Evolutionary conservation across 345 rosid species (phyloP).

Genomic region (Sonneratia alba): DNA sequence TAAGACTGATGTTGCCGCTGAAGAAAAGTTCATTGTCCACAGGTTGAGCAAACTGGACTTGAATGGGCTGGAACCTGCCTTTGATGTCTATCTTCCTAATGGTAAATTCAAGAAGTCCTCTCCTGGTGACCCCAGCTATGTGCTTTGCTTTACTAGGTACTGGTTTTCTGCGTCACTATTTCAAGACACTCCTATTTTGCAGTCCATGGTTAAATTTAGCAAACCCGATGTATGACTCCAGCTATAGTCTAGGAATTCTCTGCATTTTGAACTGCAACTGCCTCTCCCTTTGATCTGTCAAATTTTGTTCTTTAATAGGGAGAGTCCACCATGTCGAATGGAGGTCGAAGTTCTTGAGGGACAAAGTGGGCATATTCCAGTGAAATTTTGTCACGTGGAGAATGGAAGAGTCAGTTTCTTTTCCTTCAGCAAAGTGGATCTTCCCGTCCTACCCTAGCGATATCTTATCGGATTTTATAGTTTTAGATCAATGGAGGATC

Average conservation of each 20-base stretch:
- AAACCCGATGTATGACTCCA: neutral
- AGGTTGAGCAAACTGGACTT: constrained; percentile 37
- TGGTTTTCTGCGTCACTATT: neutral
- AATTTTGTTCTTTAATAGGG: constrained; percentile 27
- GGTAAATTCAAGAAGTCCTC: constrained; percentile 75
- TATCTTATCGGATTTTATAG: no score
- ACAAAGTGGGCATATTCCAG: constrained; percentile 29
- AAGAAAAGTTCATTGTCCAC: constrained; percentile 16
- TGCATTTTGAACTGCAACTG: neutral
- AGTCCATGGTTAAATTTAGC: neutral
- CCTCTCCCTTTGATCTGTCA: neutral
- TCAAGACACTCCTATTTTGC: neutral
- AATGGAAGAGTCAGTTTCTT: constrained; percentile 65
- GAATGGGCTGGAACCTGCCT: constrained; percentile 31
- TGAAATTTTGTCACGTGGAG: constrained; percentile 54
- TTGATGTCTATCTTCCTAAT: constrained; percentile 73
- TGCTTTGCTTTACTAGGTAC: constrained; percentile 53
- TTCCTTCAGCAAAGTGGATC: constrained; percentile 26
- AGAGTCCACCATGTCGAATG: constrained; percentile 41
- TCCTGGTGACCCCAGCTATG: constrained; percentile 63
- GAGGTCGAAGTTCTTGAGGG: constrained; percentile 45
- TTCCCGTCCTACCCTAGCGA: constrained; percentile 25
- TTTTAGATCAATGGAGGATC: neutral
- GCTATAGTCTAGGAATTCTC: neutral
- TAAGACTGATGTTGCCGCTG: constrained; percentile 10